A percentile compares a stretch with the other conserved stretches of the same genome.
phyloP scores from a whole-genome alignment of 2,329 filamentous ascomycete genomes.

The Fusarium sp. region DNA sequence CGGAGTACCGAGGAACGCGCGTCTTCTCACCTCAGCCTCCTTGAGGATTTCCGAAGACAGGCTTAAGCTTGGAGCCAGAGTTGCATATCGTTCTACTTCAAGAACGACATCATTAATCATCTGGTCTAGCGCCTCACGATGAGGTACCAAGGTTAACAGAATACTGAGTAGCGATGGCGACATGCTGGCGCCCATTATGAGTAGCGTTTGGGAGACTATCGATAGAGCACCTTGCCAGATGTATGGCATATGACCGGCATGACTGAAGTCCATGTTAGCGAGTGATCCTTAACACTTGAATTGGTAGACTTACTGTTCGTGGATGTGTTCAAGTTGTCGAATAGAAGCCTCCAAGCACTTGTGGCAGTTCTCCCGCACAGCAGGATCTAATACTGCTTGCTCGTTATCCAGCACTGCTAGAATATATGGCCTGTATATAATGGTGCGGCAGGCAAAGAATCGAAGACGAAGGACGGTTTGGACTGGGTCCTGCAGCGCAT shows the following conservation, averaged over 20 bases:
- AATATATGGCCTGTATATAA: constrained; percentile 88
- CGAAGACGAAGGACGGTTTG: constrained; percentile 83
- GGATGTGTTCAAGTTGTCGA: constrained; percentile 82
- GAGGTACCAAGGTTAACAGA: constrained; percentile 67
- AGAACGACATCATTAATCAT: constrained; percentile 83
- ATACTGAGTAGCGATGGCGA: constrained; percentile 77
- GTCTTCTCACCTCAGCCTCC: constrained; percentile 80
- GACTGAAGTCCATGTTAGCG: constrained; percentile 58
- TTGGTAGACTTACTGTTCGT: constrained; percentile 72
- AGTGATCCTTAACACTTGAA: not conserved
- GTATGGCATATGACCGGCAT: constrained; percentile 86
- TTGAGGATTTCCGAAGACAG: constrained; percentile 84
- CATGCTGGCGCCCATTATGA: constrained; percentile 89
- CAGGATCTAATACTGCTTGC: constrained; percentile 75
- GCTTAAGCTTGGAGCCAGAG: constrained; percentile 80
- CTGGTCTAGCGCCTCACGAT: constrained; percentile 73
- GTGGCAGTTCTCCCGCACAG: constrained; percentile 81
- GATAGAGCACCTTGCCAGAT: constrained; percentile 87
- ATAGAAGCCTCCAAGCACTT: constrained; percentile 86
- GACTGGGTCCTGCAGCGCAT: constrained; percentile 76
- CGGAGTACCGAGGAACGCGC: constrained; percentile 68
- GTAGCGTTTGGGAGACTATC: constrained; percentile 83
- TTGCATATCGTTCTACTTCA: constrained; percentile 80
- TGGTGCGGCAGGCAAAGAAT: constrained; percentile 87
- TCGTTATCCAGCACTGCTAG: constrained; percentile 84